Evolutionary conservation across 257 asterid species (phyloP).

Genomic region (Primulina eburnea): DNA sequence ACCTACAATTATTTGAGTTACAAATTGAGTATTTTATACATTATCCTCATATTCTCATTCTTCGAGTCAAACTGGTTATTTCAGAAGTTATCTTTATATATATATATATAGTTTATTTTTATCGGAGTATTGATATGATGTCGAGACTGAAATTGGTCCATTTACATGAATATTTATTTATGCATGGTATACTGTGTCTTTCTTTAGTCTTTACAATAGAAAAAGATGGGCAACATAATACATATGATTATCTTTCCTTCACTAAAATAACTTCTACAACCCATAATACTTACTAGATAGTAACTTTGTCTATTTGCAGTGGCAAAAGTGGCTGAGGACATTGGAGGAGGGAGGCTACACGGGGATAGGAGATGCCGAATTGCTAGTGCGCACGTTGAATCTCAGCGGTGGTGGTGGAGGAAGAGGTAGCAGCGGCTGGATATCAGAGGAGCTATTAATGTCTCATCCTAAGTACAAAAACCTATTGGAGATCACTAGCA

Average conservation of each 20-base stretch:
- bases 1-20: too few relatives aligned
- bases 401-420: conserved; percentile 28
- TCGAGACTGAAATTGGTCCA: too few relatives aligned
- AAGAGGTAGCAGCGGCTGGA: conserved; percentile 3
- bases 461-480: conserved; percentile 48
- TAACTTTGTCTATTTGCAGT: conserved; percentile 32
- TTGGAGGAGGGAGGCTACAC: conserved; percentile 25
- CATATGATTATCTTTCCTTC: neutral
- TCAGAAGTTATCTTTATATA: too few relatives aligned
- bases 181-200: too few relatives aligned
- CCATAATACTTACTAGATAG: neutral
- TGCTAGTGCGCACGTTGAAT: conserved; percentile 47
- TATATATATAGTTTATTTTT: too few relatives aligned
- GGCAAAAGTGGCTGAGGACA: conserved; percentile 64
- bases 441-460: conserved; percentile 26
- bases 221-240: too few relatives aligned
- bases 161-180: too few relatives aligned
- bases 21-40: too few relatives aligned
- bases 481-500: conserved; percentile 34
- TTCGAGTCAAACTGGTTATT: too few relatives aligned
- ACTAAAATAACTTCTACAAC: neutral
- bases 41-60: too few relatives aligned
- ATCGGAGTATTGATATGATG: too few relatives aligned
- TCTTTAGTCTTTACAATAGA: too few relatives aligned
- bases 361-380: conserved; percentile 47